Percentiles rank a stretch among this genome's conserved stretches.
Evolutionary conservation across 441 rosid genomes (phyloP).

Genomic region (Sinapis alba): DNA sequence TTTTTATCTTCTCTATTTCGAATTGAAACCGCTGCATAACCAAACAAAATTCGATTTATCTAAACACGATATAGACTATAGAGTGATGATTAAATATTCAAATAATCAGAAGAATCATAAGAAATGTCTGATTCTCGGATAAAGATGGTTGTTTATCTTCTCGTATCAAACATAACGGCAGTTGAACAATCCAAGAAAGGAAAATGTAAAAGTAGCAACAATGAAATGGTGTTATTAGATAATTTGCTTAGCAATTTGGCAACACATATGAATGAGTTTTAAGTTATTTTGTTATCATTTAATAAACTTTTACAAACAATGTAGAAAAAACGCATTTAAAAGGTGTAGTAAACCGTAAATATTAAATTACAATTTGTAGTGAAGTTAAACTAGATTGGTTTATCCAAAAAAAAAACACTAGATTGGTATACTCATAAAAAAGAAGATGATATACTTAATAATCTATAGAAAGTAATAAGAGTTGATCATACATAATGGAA

Average conservation of each 20-base stretch:
- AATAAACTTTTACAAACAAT: not conserved
- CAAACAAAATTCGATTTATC: too few relatives aligned
- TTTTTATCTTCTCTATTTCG: too few relatives aligned
- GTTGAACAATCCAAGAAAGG: slow-evolving; percentile 26
- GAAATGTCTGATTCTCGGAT: not conserved
- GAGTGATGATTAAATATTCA: not conserved
- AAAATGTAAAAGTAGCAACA: not conserved
- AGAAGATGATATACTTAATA: not conserved
- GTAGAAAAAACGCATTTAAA: not conserved
- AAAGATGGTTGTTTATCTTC: slow-evolving; percentile 30
- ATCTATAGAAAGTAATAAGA: not conserved
- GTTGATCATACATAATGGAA: not conserved
- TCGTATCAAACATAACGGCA: slow-evolving; percentile 28
- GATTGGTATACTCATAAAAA: slow-evolving; percentile 1
- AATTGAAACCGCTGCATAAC: too few relatives aligned
- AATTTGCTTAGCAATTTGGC: not conserved
- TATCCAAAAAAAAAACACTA: not conserved
- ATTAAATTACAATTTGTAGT: not conserved
- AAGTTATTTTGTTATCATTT: not conserved
- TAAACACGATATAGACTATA: not conserved
- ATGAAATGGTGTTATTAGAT: not conserved
- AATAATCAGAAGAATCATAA: not conserved
- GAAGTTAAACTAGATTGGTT: slow-evolving; percentile 13
- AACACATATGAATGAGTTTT: not conserved
- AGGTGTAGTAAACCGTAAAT: not conserved